Percentiles rank a stretch among this genome's conserved stretches.
phyloP scores from a whole-genome alignment of 768 basidiomycete species.

The Tephrocybe sp. region DNA sequence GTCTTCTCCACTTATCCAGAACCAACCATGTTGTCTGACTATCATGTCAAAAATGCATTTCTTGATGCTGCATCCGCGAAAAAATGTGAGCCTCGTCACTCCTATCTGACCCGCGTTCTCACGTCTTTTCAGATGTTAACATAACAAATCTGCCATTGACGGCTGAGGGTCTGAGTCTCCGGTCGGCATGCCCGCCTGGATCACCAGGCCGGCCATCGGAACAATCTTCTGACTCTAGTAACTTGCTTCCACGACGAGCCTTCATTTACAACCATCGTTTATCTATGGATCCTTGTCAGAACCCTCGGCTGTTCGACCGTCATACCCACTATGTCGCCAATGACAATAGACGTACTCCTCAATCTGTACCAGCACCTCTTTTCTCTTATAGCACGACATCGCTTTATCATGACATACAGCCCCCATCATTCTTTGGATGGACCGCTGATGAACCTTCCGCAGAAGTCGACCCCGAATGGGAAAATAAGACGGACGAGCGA shows the following conservation, averaged over 20 bases:
- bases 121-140: slow-evolving; percentile 21
- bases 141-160: slow-evolving; percentile 14
- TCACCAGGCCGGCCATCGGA: slow-evolving; percentile 27
- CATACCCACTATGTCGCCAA: slow-evolving; percentile 48
- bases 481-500: slow-evolving; percentile 54
- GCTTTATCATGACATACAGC: slow-evolving; percentile 42
- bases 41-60: slow-evolving; percentile 27
- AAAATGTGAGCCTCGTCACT: slow-evolving; percentile 24
- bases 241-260: slow-evolving; percentile 25
- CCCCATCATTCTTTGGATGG: slow-evolving; percentile 42
- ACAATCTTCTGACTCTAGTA: slow-evolving; percentile 13
- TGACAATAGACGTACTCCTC: slow-evolving; percentile 34
- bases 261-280: slow-evolving; percentile 45
- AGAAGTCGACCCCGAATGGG: slow-evolving; percentile 58
- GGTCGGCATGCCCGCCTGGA: slow-evolving; percentile 29
- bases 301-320: slow-evolving; percentile 35
- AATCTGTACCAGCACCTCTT: slow-evolving; percentile 33
- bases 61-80: slow-evolving; percentile 31
- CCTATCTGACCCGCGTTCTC: no score
- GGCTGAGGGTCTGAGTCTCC: slow-evolving; percentile 20
- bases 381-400: slow-evolving; percentile 40
- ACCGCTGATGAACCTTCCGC: slow-evolving; percentile 27
- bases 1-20: slow-evolving; percentile 40
- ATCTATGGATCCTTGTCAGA: slow-evolving; percentile 43
- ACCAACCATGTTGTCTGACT: slow-evolving; percentile 34